Evolutionary conservation across 495 filamentous ascomycete genomes (phyloP).

Genomic region (Penicillium malachiteum): DNA sequence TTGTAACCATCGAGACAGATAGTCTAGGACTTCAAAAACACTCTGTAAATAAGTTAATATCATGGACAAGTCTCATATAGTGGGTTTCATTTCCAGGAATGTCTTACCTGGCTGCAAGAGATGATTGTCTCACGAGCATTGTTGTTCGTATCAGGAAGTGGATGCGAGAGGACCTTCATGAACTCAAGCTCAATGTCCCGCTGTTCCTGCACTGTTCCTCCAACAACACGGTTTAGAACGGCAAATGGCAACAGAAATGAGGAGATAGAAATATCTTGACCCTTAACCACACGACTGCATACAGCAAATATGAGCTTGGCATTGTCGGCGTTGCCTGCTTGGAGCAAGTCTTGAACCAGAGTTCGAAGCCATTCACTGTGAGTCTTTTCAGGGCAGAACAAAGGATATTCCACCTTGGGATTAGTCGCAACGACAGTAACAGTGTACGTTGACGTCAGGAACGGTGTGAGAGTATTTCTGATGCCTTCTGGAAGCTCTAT

Average conservation of each 20-base stretch:
- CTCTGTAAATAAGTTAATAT: slow-evolving; percentile 50
- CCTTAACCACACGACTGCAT: slow-evolving; percentile 73
- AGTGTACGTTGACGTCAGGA: slow-evolving; percentile 75
- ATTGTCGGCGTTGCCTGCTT: slow-evolving; percentile 66
- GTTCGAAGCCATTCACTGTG: slow-evolving; percentile 78
- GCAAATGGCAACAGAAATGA: slow-evolving; percentile 86
- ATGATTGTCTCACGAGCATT: slow-evolving; percentile 67
- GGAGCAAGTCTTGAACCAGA: slow-evolving; percentile 79
- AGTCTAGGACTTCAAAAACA: slow-evolving; percentile 87
- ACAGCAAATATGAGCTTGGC: slow-evolving; percentile 73
- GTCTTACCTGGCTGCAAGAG: slow-evolving; percentile 75
- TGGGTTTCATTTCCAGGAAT: background rate
- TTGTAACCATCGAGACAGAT: slow-evolving; percentile 86
- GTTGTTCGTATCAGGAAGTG: slow-evolving; percentile 54
- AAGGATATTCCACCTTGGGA: slow-evolving; percentile 66
- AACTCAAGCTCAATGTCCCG: slow-evolving; percentile 71
- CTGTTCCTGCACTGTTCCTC: slow-evolving; percentile 62
- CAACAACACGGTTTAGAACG: slow-evolving; percentile 73
- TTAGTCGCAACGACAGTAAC: slow-evolving; percentile 56
- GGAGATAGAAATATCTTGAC: slow-evolving; percentile 78
- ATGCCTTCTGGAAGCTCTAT: slow-evolving; percentile 67
- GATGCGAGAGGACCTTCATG: slow-evolving; percentile 60
- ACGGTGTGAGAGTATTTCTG: slow-evolving; percentile 79
- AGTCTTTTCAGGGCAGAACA: slow-evolving; percentile 61
- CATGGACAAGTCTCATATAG: too few species aligned